Conservation (phyloP, 2,329 filamentous ascomycete genomes). For the Stachybotrys echinatus region DNA sequence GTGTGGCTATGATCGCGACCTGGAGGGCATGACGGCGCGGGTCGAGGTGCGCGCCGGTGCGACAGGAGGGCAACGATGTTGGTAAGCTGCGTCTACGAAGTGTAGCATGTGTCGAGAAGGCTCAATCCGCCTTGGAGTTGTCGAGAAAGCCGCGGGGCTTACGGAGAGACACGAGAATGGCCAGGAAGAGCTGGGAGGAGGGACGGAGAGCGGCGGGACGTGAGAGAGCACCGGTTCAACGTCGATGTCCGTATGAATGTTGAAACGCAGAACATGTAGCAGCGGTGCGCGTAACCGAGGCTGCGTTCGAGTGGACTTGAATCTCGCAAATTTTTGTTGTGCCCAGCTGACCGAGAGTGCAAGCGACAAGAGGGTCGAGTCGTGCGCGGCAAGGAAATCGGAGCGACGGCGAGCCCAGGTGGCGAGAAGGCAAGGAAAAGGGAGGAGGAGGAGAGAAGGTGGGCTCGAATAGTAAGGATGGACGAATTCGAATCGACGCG, state of each 20-base stretch:
- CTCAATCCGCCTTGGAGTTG: constrained; percentile 3
- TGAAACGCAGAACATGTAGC: neutral
- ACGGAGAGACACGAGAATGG: constrained; percentile 6
- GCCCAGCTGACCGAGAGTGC: neutral
- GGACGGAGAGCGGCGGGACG: constrained; percentile 11
- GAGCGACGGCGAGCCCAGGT: neutral
- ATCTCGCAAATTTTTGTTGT: constrained; percentile 1
- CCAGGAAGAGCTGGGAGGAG: constrained; percentile 12
- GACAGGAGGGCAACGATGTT: constrained; percentile 10
- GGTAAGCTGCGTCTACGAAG: neutral
- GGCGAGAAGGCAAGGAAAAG: neutral
- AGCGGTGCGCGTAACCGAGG: neutral
- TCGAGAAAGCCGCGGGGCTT: constrained; percentile 11
- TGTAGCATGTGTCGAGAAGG: neutral
- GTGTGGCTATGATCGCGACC: constrained; percentile 43
- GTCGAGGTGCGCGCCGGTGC: constrained; percentile 33
- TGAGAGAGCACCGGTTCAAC: neutral
- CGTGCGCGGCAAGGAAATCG: neutral
- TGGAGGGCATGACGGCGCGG: constrained; percentile 56
- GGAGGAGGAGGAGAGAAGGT: neutral
- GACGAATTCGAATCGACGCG: neutral
- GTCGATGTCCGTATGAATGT: neutral
- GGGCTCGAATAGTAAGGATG: neutral
- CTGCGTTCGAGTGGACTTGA: neutral
- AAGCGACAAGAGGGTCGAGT: constrained; percentile 1